phyloP scores from a whole-genome alignment of 1,284 basidiomycete genomes.

The Melampsora americana region DNA sequence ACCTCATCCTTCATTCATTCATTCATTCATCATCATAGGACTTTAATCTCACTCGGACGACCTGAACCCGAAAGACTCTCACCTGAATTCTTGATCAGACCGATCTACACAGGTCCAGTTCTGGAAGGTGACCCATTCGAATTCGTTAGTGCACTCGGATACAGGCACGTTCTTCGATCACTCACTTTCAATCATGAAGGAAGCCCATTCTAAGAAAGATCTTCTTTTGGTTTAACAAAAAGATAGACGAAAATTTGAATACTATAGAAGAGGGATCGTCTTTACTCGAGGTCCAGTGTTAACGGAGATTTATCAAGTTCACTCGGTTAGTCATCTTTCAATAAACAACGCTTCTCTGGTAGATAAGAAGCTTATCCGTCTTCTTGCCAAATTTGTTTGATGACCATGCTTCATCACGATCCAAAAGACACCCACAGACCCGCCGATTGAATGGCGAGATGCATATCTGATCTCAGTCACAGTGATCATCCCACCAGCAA shows the following conservation, averaged over 20 bases:
- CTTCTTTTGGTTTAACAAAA: not conserved
- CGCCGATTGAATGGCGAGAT: not conserved
- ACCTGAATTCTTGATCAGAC: constrained; percentile 38
- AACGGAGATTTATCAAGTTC: constrained; percentile 32
- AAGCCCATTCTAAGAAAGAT: not conserved
- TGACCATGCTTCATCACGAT: not conserved
- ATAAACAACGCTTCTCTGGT: not conserved
- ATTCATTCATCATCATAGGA: constrained; percentile 10
- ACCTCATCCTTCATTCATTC: not conserved
- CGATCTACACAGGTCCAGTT: constrained; percentile 28
- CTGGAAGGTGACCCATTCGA: constrained; percentile 36
- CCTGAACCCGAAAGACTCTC: constrained; percentile 41
- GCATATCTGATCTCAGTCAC: constrained; percentile 36
- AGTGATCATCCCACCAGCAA: constrained; percentile 25
- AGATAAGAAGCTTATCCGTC: not conserved
- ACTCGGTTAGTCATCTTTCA: not conserved
- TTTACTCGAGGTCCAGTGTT: constrained; percentile 25
- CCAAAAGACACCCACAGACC: constrained; percentile 13
- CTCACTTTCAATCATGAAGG: not conserved
- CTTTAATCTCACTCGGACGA: constrained; percentile 25
- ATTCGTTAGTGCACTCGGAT: constrained; percentile 34
- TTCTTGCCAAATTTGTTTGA: not conserved
- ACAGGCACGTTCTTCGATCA: constrained; percentile 21
- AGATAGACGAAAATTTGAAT: constrained; percentile 31
- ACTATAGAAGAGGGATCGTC: constrained; percentile 17